Evolutionary conservation across 2,329 filamentous ascomycete species (phyloP).

Genomic region (Hymenoscyphus linearis): DNA sequence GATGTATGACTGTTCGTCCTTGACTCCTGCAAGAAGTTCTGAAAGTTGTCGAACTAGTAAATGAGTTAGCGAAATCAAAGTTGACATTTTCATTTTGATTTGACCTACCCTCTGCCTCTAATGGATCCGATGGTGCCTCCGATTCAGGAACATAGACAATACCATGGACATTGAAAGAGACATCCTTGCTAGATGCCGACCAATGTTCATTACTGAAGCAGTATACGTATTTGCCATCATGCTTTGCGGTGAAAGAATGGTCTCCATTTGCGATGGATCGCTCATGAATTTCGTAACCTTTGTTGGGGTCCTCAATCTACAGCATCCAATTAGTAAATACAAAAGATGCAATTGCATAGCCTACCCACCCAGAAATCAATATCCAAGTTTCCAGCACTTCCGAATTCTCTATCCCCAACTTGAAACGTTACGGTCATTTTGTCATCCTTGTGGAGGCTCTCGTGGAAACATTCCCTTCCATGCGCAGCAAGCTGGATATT

Average conservation of each 20-base stretch:
- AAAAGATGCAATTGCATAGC: neutral
- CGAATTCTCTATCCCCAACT: slow-evolving; percentile 94
- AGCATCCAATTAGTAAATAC: slow-evolving; percentile 15
- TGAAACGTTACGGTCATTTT: slow-evolving; percentile 99
- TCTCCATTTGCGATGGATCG: slow-evolving; percentile 83
- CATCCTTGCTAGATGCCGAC: slow-evolving; percentile 93
- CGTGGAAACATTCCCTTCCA: slow-evolving; percentile 96
- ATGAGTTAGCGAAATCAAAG: neutral
- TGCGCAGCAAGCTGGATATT: slow-evolving; percentile 94
- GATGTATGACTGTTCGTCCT: slow-evolving; percentile 97
- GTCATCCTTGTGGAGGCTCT: slow-evolving; percentile 86
- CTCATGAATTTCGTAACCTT: slow-evolving; percentile 73
- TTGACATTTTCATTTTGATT: neutral
- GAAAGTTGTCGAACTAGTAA: slow-evolving; percentile 70
- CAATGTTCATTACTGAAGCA: slow-evolving; percentile 99
- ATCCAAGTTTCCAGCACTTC: slow-evolving; percentile 87
- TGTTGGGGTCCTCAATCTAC: slow-evolving; percentile 72
- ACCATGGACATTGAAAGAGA: slow-evolving; percentile 98
- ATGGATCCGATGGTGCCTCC: slow-evolving; percentile 77
- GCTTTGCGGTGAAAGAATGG: slow-evolving; percentile 79
- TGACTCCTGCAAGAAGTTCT: slow-evolving; percentile 84
- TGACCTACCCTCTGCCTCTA: slow-evolving; percentile 77
- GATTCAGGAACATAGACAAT: slow-evolving; percentile 93
- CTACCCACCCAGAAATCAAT: slow-evolving; percentile 94
- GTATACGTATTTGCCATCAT: slow-evolving; percentile 89